Evolutionary conservation across 768 basidiomycete species (phyloP).

Genomic region (Tricholoma saponaceum): DNA sequence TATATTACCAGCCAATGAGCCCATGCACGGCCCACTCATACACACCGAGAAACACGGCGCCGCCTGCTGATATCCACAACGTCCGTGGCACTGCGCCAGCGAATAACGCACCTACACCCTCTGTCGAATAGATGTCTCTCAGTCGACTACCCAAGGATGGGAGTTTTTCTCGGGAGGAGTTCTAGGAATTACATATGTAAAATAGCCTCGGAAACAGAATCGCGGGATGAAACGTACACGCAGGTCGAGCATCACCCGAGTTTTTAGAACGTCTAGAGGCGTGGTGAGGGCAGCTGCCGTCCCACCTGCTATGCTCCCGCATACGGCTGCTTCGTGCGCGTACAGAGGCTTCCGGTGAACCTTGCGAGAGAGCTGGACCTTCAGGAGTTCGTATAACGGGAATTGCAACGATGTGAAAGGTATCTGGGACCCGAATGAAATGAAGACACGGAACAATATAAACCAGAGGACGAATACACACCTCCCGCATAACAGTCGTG

Average conservation of each 20-base stretch:
- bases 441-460: background rate
- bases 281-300: constrained; percentile 89
- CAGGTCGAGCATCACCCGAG: constrained; percentile 92
- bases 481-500: constrained; percentile 61
- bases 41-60: constrained; percentile 95
- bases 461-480: constrained; percentile 8
- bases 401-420: constrained; percentile 97
- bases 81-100: constrained; percentile 88
- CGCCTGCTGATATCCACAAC: constrained; percentile 94
- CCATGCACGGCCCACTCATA: constrained; percentile 78
- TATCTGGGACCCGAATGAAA: constrained; percentile 49
- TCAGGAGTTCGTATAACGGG: constrained; percentile 89
- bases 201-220: background rate
- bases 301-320: constrained; percentile 89
- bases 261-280: constrained; percentile 95
- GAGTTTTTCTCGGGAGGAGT: constrained; percentile 39
- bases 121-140: constrained; percentile 59
- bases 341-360: constrained; percentile 54
- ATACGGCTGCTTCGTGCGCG: constrained; percentile 77
- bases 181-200: constrained; percentile 29
- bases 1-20: constrained; percentile 31
- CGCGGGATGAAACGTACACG: constrained; percentile 43
- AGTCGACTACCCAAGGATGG: constrained; percentile 59
- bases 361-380: constrained; percentile 54
- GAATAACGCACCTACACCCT: constrained; percentile 77